Conservation (phyloP, 2,329 filamentous ascomycete species). For the Teratosphaeria pseudoeucalypti region DNA sequence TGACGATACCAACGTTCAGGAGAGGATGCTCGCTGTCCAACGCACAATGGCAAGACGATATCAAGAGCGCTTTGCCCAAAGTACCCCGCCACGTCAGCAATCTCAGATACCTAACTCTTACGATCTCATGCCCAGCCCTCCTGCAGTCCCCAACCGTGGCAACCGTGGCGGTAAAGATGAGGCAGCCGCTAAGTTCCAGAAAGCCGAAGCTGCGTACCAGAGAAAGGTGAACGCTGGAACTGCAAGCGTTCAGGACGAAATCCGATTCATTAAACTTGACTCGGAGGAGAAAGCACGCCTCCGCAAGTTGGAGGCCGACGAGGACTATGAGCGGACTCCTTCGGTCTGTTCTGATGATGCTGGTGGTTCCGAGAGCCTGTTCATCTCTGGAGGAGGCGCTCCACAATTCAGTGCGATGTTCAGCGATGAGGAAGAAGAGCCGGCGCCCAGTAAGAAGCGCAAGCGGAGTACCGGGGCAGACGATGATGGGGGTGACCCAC, state of each 20-base stretch:
- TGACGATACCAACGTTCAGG: not conserved
- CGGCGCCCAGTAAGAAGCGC: not conserved
- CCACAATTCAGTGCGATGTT: not conserved
- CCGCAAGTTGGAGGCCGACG: slow-evolving; percentile 10
- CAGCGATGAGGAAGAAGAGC: slow-evolving; percentile 1
- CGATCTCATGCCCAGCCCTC: not conserved
- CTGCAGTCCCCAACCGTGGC: not conserved
- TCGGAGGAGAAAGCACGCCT: slow-evolving; percentile 9
- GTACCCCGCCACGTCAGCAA: not conserved
- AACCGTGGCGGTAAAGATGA: not conserved
- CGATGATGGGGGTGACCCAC: slow-evolving; percentile 1
- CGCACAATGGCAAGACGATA: not conserved
- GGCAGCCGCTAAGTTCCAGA: slow-evolving; percentile 2
- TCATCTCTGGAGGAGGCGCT: slow-evolving; percentile 1
- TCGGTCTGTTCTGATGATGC: slow-evolving; percentile 4
- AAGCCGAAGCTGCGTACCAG: slow-evolving; percentile 1
- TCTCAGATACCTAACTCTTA: not conserved
- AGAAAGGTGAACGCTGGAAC: slow-evolving; percentile 8
- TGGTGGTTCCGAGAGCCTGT: slow-evolving; percentile 1
- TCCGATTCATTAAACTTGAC: slow-evolving; percentile 13
- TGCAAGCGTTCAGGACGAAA: slow-evolving; percentile 10
- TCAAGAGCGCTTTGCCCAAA: not conserved
- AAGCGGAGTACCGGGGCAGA: not conserved
- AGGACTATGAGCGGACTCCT: slow-evolving; percentile 7
- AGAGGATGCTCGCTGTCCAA: not conserved